Percentiles rank a stretch among this genome's conserved stretches.
Evolutionary conservation across 768 basidiomycete genomes (phyloP).

Genomic region (Pholiota microspora): DNA sequence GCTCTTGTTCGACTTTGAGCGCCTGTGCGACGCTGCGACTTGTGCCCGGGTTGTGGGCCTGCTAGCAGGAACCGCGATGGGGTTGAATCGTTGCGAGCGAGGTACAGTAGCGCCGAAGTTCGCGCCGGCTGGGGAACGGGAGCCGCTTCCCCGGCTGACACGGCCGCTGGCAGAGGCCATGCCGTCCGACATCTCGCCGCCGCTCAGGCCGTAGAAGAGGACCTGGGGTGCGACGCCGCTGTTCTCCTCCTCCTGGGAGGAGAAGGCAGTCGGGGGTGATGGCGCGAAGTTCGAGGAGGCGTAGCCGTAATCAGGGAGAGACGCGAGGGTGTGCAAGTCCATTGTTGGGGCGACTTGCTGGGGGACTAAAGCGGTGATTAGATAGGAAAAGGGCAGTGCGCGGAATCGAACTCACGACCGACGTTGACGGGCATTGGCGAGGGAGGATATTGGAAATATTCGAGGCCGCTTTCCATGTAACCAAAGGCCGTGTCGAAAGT

Average conservation of each 20-base stretch:
- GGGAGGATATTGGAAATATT: constrained; percentile 73
- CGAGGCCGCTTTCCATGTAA: constrained; percentile 51
- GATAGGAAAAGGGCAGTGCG: constrained; percentile 10
- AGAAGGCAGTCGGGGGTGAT: constrained; percentile 58
- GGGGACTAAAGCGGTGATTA: constrained; percentile 40
- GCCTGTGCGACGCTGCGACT: constrained; percentile 34
- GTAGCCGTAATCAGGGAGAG: constrained; percentile 56
- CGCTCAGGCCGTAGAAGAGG: constrained; percentile 64
- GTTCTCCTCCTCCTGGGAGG: constrained; percentile 49
- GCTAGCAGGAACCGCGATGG: constrained; percentile 57
- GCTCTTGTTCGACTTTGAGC: constrained; percentile 41
- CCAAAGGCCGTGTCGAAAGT: constrained; percentile 47
- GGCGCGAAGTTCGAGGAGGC: constrained; percentile 48
- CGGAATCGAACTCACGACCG: constrained; percentile 47
- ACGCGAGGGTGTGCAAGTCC: constrained; percentile 61
- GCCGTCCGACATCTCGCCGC: constrained; percentile 76
- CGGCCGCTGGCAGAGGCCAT: constrained; percentile 48
- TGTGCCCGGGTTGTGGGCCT: constrained; percentile 45
- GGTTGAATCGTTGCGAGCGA: constrained; percentile 78
- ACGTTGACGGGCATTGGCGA: constrained; percentile 59
- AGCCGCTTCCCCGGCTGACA: constrained; percentile 70
- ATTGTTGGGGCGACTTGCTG: constrained; percentile 54
- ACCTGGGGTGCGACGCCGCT: constrained; percentile 68
- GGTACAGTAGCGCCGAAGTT: constrained; percentile 62
- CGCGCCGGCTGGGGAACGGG: constrained; percentile 45